phyloP scores from a whole-genome alignment of 2,329 filamentous ascomycete genomes.

The Ceratocystis eucalypticola region DNA sequence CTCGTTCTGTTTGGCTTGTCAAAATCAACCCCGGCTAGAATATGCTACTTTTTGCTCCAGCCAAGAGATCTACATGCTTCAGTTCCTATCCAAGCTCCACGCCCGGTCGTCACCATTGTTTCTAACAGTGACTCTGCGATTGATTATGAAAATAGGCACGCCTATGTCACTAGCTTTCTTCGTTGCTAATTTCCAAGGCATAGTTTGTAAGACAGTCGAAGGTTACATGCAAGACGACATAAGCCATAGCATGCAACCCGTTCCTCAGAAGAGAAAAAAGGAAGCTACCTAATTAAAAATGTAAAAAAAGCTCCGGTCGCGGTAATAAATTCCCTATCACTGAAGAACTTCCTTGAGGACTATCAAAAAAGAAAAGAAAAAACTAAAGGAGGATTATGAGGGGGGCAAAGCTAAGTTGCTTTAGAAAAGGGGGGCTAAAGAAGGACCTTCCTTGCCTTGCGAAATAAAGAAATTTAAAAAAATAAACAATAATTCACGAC shows the following conservation, averaged over 20 bases:
- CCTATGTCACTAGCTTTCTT: not conserved
- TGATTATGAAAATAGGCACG: not conserved
- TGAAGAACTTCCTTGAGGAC: not conserved
- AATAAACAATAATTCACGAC: not conserved
- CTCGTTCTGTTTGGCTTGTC: not conserved
- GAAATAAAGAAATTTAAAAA: not conserved
- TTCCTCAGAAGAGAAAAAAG: not conserved
- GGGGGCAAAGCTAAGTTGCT: not conserved
- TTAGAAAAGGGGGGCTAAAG: conserved; percentile 5
- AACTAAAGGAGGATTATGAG: not conserved
- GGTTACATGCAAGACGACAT: not conserved
- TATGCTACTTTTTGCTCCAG: not conserved
- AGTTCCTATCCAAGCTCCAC: conserved; percentile 1
- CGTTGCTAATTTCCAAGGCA: not conserved
- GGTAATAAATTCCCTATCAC: not conserved
- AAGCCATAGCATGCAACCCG: not conserved
- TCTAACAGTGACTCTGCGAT: not conserved
- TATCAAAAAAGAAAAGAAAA: not conserved
- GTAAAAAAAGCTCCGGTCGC: not conserved
- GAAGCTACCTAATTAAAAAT: not conserved
- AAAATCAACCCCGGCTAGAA: not conserved
- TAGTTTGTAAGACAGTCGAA: not conserved
- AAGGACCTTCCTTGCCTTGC: not conserved
- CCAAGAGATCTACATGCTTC: conserved; percentile 6
- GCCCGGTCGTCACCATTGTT: not conserved